A percentile compares a stretch with the other conserved stretches of the same genome.
phyloP scores from a whole-genome alignment of 768 basidiomycete species.

The Suillus subluteus region DNA sequence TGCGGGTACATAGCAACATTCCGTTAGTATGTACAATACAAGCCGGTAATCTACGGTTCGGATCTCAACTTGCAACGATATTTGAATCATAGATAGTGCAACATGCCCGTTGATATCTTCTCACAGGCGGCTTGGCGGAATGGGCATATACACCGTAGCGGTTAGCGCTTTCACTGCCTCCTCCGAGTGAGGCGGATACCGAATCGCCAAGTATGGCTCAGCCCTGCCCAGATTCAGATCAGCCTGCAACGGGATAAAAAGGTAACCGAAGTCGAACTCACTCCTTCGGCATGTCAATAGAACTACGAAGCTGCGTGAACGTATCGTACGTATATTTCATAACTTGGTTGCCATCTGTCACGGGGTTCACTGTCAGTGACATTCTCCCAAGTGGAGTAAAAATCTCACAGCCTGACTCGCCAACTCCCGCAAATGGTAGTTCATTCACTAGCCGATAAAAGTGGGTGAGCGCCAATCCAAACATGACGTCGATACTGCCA shows the following conservation, averaged over 20 bases:
- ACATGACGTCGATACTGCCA: conserved; percentile 18
- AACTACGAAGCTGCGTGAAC: conserved; percentile 53
- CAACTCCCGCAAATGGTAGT: conserved; percentile 58
- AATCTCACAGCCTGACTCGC: conserved; percentile 66
- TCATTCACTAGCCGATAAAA: conserved; percentile 34
- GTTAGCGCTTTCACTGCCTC: conserved; percentile 23
- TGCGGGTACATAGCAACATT: not conserved
- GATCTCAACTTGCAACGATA: not conserved
- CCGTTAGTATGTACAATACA: not conserved
- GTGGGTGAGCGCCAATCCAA: not conserved
- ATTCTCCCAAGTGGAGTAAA: not conserved
- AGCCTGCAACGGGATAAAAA: conserved; percentile 10
- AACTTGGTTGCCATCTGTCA: conserved; percentile 55
- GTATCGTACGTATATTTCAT: conserved; percentile 57
- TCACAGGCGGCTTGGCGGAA: conserved; percentile 21
- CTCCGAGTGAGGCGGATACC: conserved; percentile 29
- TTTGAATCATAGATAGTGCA: not conserved
- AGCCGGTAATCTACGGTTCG: not conserved
- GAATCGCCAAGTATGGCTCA: conserved; percentile 22
- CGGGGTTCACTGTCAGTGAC: conserved; percentile 3
- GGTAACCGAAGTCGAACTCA: conserved; percentile 29
- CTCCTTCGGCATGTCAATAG: conserved; percentile 62
- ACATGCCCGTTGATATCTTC: not conserved
- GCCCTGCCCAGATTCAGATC: conserved; percentile 20
- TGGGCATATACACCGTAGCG: conserved; percentile 11